Evolutionary conservation across 2,329 filamentous ascomycete genomes (phyloP).

Genomic region (Ophiocordyceps camponoti-floridani): DNA sequence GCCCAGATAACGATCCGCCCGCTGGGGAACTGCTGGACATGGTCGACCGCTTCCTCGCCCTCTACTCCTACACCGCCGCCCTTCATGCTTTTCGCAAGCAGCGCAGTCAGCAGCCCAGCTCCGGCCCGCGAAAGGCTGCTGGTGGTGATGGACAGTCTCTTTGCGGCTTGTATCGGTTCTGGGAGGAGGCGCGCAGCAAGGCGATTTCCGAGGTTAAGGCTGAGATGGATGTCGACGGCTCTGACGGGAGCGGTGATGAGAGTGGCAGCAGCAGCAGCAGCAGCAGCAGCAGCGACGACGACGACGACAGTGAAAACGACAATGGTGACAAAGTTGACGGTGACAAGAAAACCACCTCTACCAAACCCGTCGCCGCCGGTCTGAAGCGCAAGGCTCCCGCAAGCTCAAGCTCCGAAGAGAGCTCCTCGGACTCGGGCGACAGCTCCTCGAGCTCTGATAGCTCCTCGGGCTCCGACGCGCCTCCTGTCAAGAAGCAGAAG

Average conservation of each 20-base stretch:
- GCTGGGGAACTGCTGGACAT: conserved; percentile 43
- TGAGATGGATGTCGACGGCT: background rate
- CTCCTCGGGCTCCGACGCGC: conserved; percentile 20
- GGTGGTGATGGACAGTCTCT: conserved; percentile 19
- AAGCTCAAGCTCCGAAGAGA: conserved; percentile 4
- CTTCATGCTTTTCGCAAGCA: conserved; percentile 46
- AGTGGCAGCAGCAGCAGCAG: conserved; percentile 7
- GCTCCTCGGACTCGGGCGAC: background rate
- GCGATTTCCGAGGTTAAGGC: conserved; percentile 7
- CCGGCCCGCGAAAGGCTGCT: conserved; percentile 15
- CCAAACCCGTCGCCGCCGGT: conserved; percentile 7
- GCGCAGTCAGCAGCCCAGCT: conserved; percentile 27
- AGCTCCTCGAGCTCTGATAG: conserved; percentile 11
- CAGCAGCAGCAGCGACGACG: conserved; percentile 3
- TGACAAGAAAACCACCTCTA: conserved; percentile 8
- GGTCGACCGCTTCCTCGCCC: conserved; percentile 46
- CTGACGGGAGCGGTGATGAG: background rate
- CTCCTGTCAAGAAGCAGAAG: conserved; percentile 34
- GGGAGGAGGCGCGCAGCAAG: conserved; percentile 19
- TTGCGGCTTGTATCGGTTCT: conserved; percentile 30
- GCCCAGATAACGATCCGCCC: conserved; percentile 6
- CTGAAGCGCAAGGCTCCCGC: conserved; percentile 23
- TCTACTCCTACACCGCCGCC: conserved; percentile 45
- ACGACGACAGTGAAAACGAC: background rate
- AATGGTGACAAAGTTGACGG: conserved; percentile 8